These are phyloP conservation scores for Biscutella laevigata DNA, from an alignment of 441 rosid species.

Conservation along the genomic window DNA sequence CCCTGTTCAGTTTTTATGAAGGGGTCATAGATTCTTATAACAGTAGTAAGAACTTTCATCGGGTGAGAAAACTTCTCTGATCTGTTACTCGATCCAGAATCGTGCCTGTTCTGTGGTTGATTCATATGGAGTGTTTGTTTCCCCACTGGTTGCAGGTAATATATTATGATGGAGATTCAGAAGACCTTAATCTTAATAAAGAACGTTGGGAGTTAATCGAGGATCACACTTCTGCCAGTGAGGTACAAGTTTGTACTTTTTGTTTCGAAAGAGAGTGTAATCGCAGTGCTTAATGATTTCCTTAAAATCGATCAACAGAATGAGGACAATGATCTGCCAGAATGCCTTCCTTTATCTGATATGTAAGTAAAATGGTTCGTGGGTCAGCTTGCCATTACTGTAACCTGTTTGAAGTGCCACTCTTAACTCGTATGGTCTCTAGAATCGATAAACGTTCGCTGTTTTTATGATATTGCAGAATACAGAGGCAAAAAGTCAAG, in stretches of 20 bases:
- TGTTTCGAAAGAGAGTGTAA: neutral
- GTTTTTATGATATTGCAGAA: constrained; percentile 15
- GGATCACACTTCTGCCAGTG: constrained; percentile 20
- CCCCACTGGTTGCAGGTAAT: constrained; percentile 34
- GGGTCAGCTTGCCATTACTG: too few relatives aligned
- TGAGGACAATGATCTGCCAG: constrained; percentile 25
- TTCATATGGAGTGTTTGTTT: constrained; percentile 13
- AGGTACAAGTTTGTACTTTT: constrained; percentile 26
- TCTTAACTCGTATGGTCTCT: neutral
- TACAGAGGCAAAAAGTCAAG: constrained; percentile 22
- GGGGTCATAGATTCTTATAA: constrained; percentile 45
- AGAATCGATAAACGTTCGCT: neutral
- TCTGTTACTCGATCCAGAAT: constrained; percentile 5
- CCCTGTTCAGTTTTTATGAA: constrained; percentile 52
- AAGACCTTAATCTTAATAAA: constrained; percentile 38
- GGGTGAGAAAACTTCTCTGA: constrained; percentile 37
- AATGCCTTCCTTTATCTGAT: constrained; percentile 27
- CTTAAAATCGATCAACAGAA: constrained; percentile 25
- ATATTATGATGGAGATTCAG: constrained; percentile 61
- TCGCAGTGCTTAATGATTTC: neutral
- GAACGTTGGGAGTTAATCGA: constrained; percentile 42
- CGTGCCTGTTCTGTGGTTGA: constrained; percentile 2
- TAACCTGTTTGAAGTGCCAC: neutral
- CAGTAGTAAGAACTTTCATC: constrained; percentile 38
- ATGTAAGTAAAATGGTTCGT: constrained; percentile 36